phyloP scores from a whole-genome alignment of 352 stramenopile genomes.

The Plasmopara viticola region DNA sequence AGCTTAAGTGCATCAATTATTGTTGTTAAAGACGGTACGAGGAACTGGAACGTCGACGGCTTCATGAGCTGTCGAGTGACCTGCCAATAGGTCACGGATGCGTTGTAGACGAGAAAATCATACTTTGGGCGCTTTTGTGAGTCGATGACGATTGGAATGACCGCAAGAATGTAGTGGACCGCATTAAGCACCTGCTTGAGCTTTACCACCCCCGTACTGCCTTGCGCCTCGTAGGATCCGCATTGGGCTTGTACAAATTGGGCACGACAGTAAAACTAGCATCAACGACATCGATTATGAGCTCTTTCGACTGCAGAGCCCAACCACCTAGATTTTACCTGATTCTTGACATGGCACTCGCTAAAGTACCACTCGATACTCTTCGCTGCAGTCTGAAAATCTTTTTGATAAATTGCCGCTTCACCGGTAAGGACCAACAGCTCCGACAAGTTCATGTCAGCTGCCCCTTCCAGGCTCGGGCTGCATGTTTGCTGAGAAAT shows the following conservation, averaged over 20 bases:
- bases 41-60: constrained; percentile 59
- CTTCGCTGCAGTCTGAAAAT: constrained; percentile 51
- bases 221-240: constrained; percentile 33
- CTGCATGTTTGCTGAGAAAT: constrained; percentile 34
- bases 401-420: constrained; percentile 48
- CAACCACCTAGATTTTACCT: constrained; percentile 33
- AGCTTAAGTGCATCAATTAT: constrained; percentile 68
- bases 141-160: constrained; percentile 66
- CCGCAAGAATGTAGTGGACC: constrained; percentile 65
- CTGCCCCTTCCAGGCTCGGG: constrained; percentile 16
- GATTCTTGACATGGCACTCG: constrained; percentile 57
- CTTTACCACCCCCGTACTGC: constrained; percentile 33
- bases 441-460: constrained; percentile 49
- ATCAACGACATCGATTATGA: constrained; percentile 4
- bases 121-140: constrained; percentile 58
- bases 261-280: constrained; percentile 82
- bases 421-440: constrained; percentile 76
- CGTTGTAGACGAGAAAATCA: constrained; percentile 90
- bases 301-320: not conserved
- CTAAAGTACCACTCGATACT: constrained; percentile 70
- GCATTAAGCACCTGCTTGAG: constrained; percentile 61
- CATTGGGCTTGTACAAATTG: constrained; percentile 77
- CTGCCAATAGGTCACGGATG: constrained; percentile 82
- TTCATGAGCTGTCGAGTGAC: constrained; percentile 83
- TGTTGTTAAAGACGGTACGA: constrained; percentile 50